These are phyloP conservation scores for Cystofilobasidium capitatum DNA, from an alignment of 768 basidiomycete species.

Conservation along the genomic window DNA sequence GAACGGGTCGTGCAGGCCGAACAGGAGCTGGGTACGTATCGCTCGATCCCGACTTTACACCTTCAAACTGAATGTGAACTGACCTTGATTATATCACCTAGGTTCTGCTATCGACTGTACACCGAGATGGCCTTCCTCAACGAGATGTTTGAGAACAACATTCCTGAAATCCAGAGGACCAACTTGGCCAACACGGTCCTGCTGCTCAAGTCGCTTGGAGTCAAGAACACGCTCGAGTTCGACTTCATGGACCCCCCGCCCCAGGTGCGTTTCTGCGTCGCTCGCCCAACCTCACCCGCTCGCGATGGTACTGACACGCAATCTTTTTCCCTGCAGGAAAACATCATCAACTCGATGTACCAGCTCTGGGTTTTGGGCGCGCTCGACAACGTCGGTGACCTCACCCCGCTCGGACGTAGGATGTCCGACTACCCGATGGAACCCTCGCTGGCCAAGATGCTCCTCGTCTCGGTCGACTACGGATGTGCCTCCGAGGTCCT, in stretches of 20 bases:
- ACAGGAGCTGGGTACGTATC: constrained; percentile 78
- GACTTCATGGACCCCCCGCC: constrained; percentile 99
- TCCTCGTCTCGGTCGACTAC: constrained; percentile 89
- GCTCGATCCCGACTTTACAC: background rate
- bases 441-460: constrained; percentile 97
- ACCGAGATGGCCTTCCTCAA: constrained; percentile 96
- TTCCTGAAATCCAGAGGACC: constrained; percentile 96
- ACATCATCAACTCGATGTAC: constrained; percentile 98
- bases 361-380: constrained; percentile 98
- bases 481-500: constrained; percentile 91
- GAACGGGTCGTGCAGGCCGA: constrained; percentile 90
- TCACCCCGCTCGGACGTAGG: constrained; percentile 82
- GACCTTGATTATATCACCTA: constrained; percentile 34
- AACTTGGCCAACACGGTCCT: constrained; percentile 95
- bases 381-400: constrained; percentile 91
- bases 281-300: background rate
- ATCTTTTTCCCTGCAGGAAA: constrained; percentile 51
- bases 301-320: background rate
- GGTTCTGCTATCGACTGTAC: constrained; percentile 90
- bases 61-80: too few relatives aligned
- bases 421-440: constrained; percentile 99
- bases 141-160: constrained; percentile 88
- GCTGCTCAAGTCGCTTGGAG: constrained; percentile 86
- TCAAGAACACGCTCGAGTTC: constrained; percentile 93
- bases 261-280: constrained; percentile 50